Conservation (phyloP, 2,329 filamentous ascomycete species). For the Ophiostoma sp. region DNA sequence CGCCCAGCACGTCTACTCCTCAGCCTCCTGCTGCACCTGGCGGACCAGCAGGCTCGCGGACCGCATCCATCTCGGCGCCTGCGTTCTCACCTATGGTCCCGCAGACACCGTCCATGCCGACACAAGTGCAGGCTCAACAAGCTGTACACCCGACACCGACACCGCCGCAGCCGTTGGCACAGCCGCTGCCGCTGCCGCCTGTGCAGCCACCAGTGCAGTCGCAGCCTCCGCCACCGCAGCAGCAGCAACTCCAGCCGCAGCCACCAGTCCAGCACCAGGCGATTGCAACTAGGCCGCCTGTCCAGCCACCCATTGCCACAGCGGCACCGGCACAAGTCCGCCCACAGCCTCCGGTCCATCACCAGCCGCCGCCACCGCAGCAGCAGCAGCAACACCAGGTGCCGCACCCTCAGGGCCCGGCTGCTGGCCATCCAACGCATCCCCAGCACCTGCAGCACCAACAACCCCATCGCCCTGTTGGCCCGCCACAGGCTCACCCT, state of each 20-base stretch:
- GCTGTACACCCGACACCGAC: conserved; percentile 25
- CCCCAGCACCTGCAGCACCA: not conserved
- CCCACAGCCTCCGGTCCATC: not conserved
- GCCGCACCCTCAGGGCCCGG: not conserved
- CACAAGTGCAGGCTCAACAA: conserved; percentile 32
- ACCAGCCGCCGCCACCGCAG: not conserved
- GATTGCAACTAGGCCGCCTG: not conserved
- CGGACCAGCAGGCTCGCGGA: conserved; percentile 35
- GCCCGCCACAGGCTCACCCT: not conserved
- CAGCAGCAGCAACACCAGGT: conserved; percentile 20
- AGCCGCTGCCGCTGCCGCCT: conserved; percentile 26
- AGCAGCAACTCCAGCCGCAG: conserved; percentile 22
- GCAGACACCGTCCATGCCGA: conserved; percentile 36
- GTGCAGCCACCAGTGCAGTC: not conserved
- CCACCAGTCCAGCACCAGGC: not conserved
- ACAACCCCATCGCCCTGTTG: conserved; percentile 14
- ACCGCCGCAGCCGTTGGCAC: not conserved
- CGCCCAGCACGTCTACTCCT: conserved; percentile 10
- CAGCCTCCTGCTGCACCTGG: conserved; percentile 27
- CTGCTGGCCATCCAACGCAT: not conserved
- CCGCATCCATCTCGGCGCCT: conserved; percentile 52
- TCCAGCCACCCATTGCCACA: not conserved
- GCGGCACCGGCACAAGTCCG: not conserved
- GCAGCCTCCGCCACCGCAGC: not conserved
- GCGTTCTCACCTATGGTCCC: conserved; percentile 56